Base-by-base conservation (phyloP, 352 stramenopile species). In the Pythium periplocum region DNA sequence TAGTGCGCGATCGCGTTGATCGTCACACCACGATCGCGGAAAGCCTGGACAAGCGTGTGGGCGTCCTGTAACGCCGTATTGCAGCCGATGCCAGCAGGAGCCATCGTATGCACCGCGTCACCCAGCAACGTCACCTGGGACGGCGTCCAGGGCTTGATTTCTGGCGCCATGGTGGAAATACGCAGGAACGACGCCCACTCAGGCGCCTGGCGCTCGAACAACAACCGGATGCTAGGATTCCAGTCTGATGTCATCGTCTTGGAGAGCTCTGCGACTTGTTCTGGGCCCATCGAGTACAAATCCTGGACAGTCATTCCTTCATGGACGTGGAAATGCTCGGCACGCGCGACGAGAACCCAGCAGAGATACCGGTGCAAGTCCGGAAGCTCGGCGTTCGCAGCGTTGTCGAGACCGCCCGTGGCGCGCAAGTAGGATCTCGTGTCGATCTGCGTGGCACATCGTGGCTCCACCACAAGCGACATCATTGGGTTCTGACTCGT, bases 31-130 rank as follows among this genome's bases (percentile, higher is more conserved):
- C 66, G 46, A 10, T 71, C 53, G 1, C 54, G 37, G 41, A 88
- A 85, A 45, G 68, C 53, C 34, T 77, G 65, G 33, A 71, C 55
- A n/a, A 88, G 62, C 36, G 72, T 55, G 11, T 69, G 62, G 5
- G 77, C 75, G 52, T 88, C 77, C 38, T 78, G 58, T 1, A 88
- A 46, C 6, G 77, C 77, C 2, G 71, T 76, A 49, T 84, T 83
- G 55, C 68, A 82, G 8, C 71, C 71, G 30, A 83, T 75, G 9
- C 77, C 77, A 2, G 77, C 74, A 0, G 77, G 77, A 4, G 69
- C 60, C 74, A 88, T 86, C 4, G 77, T 82, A 59, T 88, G 77
- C 31, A 83, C 67, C 0, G 77, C 73, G 45, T 88, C 77, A 6
- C 77, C 77, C 3, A 88, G 49, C 7, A 88, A 54, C 11, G 77